Percentiles rank a stretch among this genome's conserved stretches.
Conservation (phyloP, 108 stramenopile genomes). For the Aurantiochytrium sp. region DNA sequence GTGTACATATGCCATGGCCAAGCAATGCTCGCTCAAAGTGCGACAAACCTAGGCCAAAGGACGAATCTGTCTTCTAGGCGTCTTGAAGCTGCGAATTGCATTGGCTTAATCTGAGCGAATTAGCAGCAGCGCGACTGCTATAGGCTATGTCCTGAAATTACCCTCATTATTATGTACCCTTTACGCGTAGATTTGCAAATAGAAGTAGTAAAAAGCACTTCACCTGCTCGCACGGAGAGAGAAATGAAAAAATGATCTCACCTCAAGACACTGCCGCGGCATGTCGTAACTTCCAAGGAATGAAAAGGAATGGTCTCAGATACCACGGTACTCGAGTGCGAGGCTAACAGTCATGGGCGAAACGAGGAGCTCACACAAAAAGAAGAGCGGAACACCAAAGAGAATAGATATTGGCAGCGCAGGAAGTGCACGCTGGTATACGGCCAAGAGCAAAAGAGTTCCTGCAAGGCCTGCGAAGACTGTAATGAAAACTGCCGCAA, state of each 20-base stretch:
- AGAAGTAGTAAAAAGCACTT: no score
- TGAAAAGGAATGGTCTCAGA: background rate
- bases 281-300: background rate
- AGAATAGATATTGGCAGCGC: constrained; percentile 81
- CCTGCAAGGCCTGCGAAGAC: constrained; percentile 71
- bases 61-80: no score
- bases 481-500: constrained; percentile 70
- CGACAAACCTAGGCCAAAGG: no score
- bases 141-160: no score
- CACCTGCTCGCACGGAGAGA: background rate
- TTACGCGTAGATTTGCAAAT: no score
- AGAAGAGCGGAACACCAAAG: constrained; percentile 65
- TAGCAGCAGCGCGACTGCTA: no score
- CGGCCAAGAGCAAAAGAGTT: constrained; percentile 74
- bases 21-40: no score
- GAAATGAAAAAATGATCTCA: background rate
- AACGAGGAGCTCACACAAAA: constrained; percentile 54
- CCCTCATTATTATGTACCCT: no score
- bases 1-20: no score
- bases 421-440: constrained; percentile 77
- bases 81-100: no score
- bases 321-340: background rate
- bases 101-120: no score
- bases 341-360: constrained; percentile 63
- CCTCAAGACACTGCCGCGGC: background rate